Evolutionary conservation across 192 early-diverging fungal species (phyloP).

Genomic region (Funneliformis mosseae): DNA sequence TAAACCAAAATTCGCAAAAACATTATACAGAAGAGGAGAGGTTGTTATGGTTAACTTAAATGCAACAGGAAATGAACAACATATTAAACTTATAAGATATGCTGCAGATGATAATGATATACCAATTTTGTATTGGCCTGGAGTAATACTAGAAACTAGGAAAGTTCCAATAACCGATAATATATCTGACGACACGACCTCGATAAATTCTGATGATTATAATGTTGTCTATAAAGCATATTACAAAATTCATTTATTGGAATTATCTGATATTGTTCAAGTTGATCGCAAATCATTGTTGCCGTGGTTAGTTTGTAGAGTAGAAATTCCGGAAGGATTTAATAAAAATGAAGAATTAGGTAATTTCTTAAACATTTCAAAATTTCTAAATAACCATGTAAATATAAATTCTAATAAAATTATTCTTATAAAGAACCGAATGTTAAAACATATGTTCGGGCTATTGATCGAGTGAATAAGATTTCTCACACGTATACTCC

Average conservation of each 20-base stretch:
- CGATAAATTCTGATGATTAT: neutral
- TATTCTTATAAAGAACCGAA: neutral
- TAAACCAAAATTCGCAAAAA: neutral
- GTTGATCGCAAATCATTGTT: neutral
- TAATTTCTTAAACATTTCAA: neutral
- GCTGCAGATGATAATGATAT: neutral
- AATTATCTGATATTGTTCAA: neutral
- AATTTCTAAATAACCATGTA: neutral
- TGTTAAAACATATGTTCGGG: neutral
- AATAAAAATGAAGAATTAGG: neutral
- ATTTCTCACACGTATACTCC: neutral
- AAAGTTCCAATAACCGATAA: neutral
- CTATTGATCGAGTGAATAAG: neutral
- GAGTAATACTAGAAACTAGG: neutral
- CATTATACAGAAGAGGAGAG: neutral
- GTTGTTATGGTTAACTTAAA: neutral
- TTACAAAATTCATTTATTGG: neutral
- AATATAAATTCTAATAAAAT: neutral
- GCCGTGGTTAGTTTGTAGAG: neutral
- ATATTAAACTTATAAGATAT: neutral
- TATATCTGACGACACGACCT: neutral
- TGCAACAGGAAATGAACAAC: neutral
- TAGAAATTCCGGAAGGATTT: neutral
- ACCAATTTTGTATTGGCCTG: neutral
- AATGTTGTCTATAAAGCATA: neutral